phyloP scores from a whole-genome alignment of 2,329 filamentous ascomycete genomes.

The Aspergillus novofumigatus region DNA sequence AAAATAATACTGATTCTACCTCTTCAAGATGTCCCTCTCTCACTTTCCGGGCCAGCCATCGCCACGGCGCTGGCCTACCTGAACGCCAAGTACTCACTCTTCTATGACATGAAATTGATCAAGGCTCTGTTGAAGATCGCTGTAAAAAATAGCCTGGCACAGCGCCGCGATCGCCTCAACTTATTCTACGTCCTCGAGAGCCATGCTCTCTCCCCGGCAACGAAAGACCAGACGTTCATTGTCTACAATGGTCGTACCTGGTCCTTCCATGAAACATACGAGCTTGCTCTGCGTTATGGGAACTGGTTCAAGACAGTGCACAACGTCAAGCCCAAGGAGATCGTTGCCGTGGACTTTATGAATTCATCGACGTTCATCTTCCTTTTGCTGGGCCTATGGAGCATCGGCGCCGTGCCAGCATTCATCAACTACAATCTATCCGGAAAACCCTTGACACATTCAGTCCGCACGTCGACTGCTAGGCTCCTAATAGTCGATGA shows the following conservation, averaged over 20 bases:
- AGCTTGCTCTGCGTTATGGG: conserved; percentile 66
- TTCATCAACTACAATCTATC: conserved; percentile 85
- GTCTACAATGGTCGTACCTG: conserved; percentile 65
- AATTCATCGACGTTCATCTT: conserved; percentile 78
- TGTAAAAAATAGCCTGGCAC: conserved; percentile 43
- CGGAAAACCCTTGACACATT: conserved; percentile 68
- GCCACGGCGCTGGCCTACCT: conserved; percentile 70
- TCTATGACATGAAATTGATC: conserved; percentile 63
- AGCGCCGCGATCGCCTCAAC: conserved; percentile 60
- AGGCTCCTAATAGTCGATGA: conserved; percentile 68
- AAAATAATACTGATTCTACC: conserved; percentile 1
- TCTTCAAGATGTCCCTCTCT: conserved; percentile 32
- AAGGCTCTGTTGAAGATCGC: conserved; percentile 48
- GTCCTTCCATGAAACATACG: conserved; percentile 74
- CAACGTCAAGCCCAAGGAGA: conserved; percentile 63
- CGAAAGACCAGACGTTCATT: conserved; percentile 51
- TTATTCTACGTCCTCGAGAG: conserved; percentile 72
- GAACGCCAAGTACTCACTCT: conserved; percentile 65
- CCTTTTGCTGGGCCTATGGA: conserved; percentile 73
- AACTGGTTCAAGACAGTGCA: conserved; percentile 66
- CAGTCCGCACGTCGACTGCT: conserved; percentile 63
- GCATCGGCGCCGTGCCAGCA: conserved; percentile 75
- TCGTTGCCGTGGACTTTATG: conserved; percentile 76
- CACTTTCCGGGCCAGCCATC: conserved; percentile 55
- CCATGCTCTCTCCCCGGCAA: conserved; percentile 56